These are phyloP conservation scores for Sherardia arvensis DNA, from an alignment of 257 asterid species.

Conservation along the genomic window DNA sequence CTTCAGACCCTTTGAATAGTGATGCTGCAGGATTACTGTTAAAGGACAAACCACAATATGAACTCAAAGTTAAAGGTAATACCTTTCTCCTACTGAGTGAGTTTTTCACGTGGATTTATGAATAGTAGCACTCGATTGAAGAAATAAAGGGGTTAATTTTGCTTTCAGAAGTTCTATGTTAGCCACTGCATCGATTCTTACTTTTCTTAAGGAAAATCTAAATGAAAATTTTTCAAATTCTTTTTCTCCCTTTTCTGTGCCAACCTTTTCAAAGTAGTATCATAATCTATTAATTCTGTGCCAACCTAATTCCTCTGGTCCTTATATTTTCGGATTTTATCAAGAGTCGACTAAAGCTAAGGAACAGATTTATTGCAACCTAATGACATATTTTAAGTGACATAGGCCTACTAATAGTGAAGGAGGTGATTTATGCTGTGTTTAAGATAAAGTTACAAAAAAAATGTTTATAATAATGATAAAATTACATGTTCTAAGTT, in stretches of 20 bases:
- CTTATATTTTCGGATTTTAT: background rate
- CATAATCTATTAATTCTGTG: background rate
- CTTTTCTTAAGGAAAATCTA: background rate
- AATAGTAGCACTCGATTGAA: background rate
- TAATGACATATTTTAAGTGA: background rate
- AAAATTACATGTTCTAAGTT: background rate
- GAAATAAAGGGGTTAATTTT: background rate
- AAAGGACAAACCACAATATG: constrained; percentile 70
- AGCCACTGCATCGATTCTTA: background rate
- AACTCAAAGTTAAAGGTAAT: constrained; percentile 76
- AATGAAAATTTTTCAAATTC: background rate
- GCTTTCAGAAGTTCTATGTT: background rate
- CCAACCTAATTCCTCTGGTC: background rate
- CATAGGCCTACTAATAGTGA: background rate
- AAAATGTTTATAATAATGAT: too few relatives aligned
- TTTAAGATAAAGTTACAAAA: too few relatives aligned
- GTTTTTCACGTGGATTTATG: background rate
- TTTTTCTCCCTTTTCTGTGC: background rate
- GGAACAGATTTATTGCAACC: background rate
- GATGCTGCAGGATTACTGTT: constrained; percentile 95
- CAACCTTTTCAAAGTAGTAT: background rate
- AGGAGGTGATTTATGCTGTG: background rate
- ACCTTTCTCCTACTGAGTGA: background rate
- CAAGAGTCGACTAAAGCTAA: background rate
- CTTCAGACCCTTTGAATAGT: constrained; percentile 83